These are phyloP conservation scores for Nelumbo lutea DNA, from an alignment of 164 flowering plant species.

Conservation along the genomic window DNA sequence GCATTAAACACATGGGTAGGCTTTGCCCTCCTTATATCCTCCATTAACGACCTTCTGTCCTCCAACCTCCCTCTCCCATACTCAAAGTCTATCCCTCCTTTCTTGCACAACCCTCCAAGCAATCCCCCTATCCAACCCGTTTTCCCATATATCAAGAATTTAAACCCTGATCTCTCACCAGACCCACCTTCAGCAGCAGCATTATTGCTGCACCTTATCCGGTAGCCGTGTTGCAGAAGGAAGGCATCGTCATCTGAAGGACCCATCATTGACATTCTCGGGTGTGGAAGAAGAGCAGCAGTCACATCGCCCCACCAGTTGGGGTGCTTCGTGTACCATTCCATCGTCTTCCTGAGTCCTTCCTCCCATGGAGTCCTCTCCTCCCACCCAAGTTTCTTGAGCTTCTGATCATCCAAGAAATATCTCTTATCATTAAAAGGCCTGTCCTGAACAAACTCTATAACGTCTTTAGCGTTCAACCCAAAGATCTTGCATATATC, in stretches of 20 bases:
- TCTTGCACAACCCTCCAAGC: conserved; percentile 22
- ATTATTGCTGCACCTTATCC: neutral
- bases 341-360: conserved; percentile 22
- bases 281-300: conserved; percentile 25
- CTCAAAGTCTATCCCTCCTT: conserved; percentile 19
- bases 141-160: conserved; percentile 24
- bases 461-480: conserved; percentile 12
- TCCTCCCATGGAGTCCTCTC: conserved; percentile 24
- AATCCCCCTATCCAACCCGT: conserved; percentile 28
- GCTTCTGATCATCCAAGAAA: conserved; percentile 27
- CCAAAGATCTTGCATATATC: conserved; percentile 21
- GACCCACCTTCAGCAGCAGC: neutral
- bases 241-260: conserved; percentile 10
- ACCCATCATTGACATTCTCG: conserved; percentile 13
- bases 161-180: neutral
- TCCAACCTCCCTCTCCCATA: conserved; percentile 22
- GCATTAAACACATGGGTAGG: conserved; percentile 29
- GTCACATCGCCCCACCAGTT: conserved; percentile 29
- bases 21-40: conserved; percentile 18
- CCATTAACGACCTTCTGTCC: conserved; percentile 9
- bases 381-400: conserved; percentile 26
- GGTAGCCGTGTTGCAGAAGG: conserved; percentile 1
- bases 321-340: conserved; percentile 23
- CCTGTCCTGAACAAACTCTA: conserved; percentile 23
- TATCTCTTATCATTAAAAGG: conserved; percentile 28